These are phyloP conservation scores for Pseudogymnoascus sp. DNA, from an alignment of 2,329 filamentous ascomycete genomes.

Conservation along the genomic window DNA sequence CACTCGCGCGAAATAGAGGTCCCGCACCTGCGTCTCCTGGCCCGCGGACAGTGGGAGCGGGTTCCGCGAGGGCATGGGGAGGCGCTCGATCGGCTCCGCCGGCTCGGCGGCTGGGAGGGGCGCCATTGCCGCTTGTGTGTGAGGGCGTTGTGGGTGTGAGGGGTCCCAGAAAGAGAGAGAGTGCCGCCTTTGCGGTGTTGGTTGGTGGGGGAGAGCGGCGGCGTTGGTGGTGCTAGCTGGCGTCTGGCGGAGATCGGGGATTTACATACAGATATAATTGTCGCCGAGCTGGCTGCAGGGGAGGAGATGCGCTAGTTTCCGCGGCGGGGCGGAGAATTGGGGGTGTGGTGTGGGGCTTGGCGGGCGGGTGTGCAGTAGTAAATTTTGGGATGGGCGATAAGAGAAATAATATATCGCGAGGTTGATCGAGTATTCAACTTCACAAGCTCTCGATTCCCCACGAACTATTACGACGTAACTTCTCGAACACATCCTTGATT, in stretches of 20 bases:
- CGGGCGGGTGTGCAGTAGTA: background rate
- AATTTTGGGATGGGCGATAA: slow-evolving; percentile 5
- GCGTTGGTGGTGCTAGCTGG: background rate
- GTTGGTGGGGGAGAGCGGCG: background rate
- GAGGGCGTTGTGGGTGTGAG: background rate
- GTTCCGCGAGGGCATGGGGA: slow-evolving; percentile 53
- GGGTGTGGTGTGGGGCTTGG: background rate
- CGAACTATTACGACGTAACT: background rate
- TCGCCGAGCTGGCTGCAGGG: background rate
- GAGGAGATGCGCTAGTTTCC: background rate
- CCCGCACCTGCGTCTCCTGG: slow-evolving; percentile 74
- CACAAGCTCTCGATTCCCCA: background rate
- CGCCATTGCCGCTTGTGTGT: slow-evolving; percentile 21
- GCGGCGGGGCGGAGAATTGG: slow-evolving; percentile 4
- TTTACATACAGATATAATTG: slow-evolving; percentile 4
- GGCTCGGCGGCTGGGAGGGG: slow-evolving; percentile 13
- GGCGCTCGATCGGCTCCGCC: slow-evolving; percentile 22
- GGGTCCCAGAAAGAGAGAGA: background rate
- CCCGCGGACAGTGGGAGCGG: slow-evolving; percentile 74
- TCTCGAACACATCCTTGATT: background rate
- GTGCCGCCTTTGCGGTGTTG: background rate
- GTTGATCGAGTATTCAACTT: background rate
- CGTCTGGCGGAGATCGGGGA: background rate
- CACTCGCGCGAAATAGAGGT: slow-evolving; percentile 73
- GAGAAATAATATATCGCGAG: slow-evolving; percentile 7